Conservation (phyloP, 352 stramenopile genomes). For the Phytophthora podocarpi region DNA sequence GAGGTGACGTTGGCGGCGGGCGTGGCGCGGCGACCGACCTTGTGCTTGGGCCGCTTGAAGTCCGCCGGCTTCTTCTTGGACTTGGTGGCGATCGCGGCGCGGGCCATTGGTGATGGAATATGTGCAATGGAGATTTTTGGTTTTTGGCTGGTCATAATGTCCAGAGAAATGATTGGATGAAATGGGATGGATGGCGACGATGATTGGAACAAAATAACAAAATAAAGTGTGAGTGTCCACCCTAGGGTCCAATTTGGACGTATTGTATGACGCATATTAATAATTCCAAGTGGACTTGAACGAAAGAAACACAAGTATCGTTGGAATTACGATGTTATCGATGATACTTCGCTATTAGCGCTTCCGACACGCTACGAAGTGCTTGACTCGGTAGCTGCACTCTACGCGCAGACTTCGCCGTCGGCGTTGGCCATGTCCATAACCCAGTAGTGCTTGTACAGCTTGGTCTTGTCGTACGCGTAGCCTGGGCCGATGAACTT, state of each 20-base stretch:
- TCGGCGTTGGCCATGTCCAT: conserved; percentile 31
- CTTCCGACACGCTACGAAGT: no score
- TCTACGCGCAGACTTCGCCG: conserved; percentile 22
- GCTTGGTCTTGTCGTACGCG: conserved; percentile 25
- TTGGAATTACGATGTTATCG: no score
- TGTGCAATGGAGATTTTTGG: neutral
- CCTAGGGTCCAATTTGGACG: no score
- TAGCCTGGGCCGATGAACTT: conserved; percentile 36
- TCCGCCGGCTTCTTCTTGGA: conserved; percentile 87
- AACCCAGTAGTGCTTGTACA: conserved; percentile 41
- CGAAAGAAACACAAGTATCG: no score
- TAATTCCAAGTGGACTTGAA: no score
- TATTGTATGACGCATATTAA: no score
- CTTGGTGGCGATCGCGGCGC: conserved; percentile 49
- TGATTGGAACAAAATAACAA: conserved; percentile 1
- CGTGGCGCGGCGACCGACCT: conserved; percentile 74
- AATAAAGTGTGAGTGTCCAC: no score
- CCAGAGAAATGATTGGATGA: neutral
- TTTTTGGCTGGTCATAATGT: conserved; percentile 1
- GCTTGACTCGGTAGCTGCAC: no score
- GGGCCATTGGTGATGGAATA: conserved; percentile 48
- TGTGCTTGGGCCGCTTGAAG: conserved; percentile 89
- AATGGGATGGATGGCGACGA: neutral
- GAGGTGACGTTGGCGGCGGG: conserved; percentile 81
- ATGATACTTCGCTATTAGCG: no score